These are phyloP conservation scores for Aegilops bicornis DNA, from an alignment of 176 grass and related monocot genomes.

Conservation along the genomic window DNA sequence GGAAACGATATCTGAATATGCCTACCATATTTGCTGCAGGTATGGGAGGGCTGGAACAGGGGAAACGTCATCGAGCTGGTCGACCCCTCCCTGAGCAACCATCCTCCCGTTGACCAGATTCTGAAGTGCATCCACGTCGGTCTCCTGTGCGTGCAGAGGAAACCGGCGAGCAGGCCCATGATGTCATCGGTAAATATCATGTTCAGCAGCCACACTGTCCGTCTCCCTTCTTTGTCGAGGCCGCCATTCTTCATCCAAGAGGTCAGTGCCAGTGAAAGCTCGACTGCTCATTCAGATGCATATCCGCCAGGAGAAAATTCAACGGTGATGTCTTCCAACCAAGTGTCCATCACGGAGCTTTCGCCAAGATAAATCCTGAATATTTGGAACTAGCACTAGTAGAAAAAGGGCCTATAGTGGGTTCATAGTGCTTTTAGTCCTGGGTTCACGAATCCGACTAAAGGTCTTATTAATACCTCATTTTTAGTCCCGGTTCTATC, in stretches of 20 bases:
- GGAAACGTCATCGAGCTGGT: slow-evolving; percentile 33
- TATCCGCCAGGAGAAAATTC: not conserved
- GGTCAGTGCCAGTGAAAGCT: not conserved
- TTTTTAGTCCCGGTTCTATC: no score
- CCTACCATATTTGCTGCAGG: slow-evolving; percentile 17
- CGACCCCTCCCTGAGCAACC: slow-evolving; percentile 22
- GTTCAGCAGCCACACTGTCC: slow-evolving; percentile 42
- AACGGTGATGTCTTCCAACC: slow-evolving; percentile 5
- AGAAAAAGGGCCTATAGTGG: no score
- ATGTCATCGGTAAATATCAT: slow-evolving; percentile 52
- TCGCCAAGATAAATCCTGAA: slow-evolving; percentile 23
- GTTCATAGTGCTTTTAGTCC: no score
- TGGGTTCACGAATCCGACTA: no score
- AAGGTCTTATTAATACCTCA: no score
- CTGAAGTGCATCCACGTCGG: slow-evolving; percentile 48
- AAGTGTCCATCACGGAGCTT: slow-evolving; percentile 35
- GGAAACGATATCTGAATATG: no score
- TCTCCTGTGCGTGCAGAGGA: slow-evolving; percentile 59
- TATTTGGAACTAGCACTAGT: not conserved
- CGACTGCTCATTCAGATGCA: not conserved
- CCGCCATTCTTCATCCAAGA: slow-evolving; percentile 42
- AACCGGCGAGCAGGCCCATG: slow-evolving; percentile 37
- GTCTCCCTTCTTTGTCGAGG: slow-evolving; percentile 26
- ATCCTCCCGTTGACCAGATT: slow-evolving; percentile 38
- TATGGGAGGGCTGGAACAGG: slow-evolving; percentile 48